Percentiles rank a stretch among this genome's conserved stretches.
Conservation (phyloP, 2,329 filamentous ascomycete species). For the Cadophora malorum region DNA sequence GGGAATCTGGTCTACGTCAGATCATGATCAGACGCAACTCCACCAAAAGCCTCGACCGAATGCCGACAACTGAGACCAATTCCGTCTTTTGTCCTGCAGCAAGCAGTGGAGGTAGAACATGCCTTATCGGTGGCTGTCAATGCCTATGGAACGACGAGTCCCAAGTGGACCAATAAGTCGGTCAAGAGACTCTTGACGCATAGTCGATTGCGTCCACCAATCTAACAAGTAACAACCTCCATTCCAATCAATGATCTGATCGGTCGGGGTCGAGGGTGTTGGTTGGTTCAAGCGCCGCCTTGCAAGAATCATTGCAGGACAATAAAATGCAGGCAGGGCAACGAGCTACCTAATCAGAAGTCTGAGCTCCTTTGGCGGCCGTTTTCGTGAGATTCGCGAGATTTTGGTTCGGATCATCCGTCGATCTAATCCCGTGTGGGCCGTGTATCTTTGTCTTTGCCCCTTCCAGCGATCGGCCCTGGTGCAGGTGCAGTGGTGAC, state of each 20-base stretch:
- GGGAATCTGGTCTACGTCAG: background rate
- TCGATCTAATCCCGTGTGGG: conserved; percentile 10
- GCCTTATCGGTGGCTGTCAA: background rate
- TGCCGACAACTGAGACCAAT: background rate
- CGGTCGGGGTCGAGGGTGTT: background rate
- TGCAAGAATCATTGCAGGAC: background rate
- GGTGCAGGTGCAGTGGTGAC: too few species aligned
- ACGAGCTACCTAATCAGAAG: background rate
- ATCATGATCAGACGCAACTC: background rate
- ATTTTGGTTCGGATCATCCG: conserved; percentile 2
- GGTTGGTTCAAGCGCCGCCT: background rate
- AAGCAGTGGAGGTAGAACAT: background rate
- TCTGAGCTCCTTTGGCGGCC: conserved; percentile 13
- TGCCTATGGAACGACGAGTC: background rate
- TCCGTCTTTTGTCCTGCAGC: background rate
- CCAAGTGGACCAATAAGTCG: background rate
- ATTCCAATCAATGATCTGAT: background rate
- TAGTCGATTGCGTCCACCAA: background rate
- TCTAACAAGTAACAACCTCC: background rate
- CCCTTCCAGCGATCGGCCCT: background rate
- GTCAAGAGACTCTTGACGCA: background rate
- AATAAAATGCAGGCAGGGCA: background rate
- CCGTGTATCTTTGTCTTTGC: background rate
- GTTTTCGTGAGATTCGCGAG: conserved; percentile 15
- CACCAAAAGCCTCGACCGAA: background rate